Base-by-base conservation (phyloP, 768 basidiomycete species). In the Tephrocybe rancida region DNA sequence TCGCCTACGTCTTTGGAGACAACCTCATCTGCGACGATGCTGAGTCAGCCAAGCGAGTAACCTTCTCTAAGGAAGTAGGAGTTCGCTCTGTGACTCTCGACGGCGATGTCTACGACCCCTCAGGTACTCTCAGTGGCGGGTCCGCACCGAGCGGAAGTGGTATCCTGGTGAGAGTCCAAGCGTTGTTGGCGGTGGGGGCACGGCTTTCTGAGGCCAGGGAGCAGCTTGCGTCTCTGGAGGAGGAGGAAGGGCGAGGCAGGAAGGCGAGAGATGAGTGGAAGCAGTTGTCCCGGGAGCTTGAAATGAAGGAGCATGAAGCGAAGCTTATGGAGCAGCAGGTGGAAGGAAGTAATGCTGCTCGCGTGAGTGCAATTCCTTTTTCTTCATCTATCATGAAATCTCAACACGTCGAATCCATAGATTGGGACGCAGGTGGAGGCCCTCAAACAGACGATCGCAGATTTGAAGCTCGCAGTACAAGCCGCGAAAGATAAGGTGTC, bases 71-170 rank as follows among this genome's bases (percentile, higher is more conserved):
- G 18, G 75, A 83, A 9, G 78, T 88, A 13, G 76, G 79, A 19
- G 85, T 90, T 44, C 86, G 86, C 46, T 95, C 92, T 9, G 95
- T 98, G 43, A 99, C 97, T 6, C 77, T 97, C 19, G 88, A 92
- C 2, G 97, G 97, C 2, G 97, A 98, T 64, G 84, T 97, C 10
- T 98, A 99, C 68, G 97, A 99, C 57, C 96, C 97, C 2, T 89
- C 90, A 7, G 96, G 96, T 6, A 95, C 91, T 0, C 82, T 99
- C 18, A 92, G 87, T 18, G 97, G 97, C 5, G 97, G 97, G 1
- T 83, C 93, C 1, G 86, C 93, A 0, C 92, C 95, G 0, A 87
- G 75, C 56, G 78, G 85, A 21, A 85, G 80, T 27, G 89, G 90
- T 1, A 75, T 88, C 3, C 75, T 98, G 16, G 72, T 96, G 46